These are phyloP conservation scores for Jackrogersella multiformis DNA, from an alignment of 495 filamentous ascomycete species.

Conservation along the genomic window DNA sequence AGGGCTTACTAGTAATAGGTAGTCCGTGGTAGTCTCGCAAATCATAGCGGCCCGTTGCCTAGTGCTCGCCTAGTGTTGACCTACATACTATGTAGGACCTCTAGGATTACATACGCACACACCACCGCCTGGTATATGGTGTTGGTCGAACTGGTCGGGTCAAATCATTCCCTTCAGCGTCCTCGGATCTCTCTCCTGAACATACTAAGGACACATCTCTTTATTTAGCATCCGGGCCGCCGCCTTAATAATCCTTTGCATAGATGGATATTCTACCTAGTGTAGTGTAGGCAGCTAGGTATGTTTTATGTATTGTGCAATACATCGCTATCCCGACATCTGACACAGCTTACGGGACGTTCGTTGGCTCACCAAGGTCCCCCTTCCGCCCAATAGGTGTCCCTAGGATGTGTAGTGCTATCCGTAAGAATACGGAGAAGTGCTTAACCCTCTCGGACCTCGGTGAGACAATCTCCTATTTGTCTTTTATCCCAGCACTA, in stretches of 20 bases:
- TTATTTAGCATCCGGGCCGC: conserved; percentile 22
- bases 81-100: too few species aligned
- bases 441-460: conserved; percentile 31
- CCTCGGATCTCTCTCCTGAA: not conserved
- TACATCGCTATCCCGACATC: conserved; percentile 22
- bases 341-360: conserved; percentile 40
- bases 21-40: conserved; percentile 13
- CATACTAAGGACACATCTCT: conserved; percentile 5
- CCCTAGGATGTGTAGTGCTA: conserved; percentile 9
- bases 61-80: conserved; percentile 6
- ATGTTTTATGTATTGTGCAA: conserved; percentile 1
- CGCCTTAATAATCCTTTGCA: conserved; percentile 1
- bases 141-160: conserved; percentile 15
- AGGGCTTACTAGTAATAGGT: conserved; percentile 34
- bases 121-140: conserved; percentile 14
- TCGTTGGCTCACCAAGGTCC: conserved; percentile 17
- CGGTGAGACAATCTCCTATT: conserved; percentile 30
- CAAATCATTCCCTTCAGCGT: conserved; percentile 10
- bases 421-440: conserved; percentile 13
- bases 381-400: not conserved
- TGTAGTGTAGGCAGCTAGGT: too few species aligned
- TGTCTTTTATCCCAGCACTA: conserved; percentile 18
- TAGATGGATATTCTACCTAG: too few species aligned
- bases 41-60: conserved; percentile 35
- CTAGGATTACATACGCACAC: conserved; percentile 10